Conservation (phyloP, 371 early-diverging fungal species). For the Mortierella sp. region DNA sequence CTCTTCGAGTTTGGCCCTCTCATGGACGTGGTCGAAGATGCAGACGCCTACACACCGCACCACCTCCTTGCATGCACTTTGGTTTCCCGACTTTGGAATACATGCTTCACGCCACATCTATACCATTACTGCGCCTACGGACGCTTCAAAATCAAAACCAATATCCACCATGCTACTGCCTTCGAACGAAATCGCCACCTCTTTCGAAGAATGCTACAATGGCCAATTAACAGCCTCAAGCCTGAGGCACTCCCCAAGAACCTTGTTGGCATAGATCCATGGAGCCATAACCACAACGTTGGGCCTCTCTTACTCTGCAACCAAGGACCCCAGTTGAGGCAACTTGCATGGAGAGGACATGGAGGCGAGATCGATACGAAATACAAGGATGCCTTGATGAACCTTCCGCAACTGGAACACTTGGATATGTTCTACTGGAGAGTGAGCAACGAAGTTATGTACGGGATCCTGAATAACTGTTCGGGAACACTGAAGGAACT, state of each 20-base stretch:
- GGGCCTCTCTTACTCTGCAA: background rate
- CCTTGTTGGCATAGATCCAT: background rate
- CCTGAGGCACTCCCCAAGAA: background rate
- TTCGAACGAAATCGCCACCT: background rate
- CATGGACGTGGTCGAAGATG: too few species aligned
- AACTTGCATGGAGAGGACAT: background rate
- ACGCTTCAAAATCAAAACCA: too few species aligned
- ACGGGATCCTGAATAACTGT: background rate
- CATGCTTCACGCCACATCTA: too few species aligned
- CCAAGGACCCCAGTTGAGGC: background rate
- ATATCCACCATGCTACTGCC: background rate
- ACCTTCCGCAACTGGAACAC: background rate
- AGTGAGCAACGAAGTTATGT: background rate
- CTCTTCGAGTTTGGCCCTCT: too few species aligned
- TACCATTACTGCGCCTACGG: too few species aligned
- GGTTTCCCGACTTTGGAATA: too few species aligned
- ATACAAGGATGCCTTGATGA: background rate
- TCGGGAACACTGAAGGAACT: background rate
- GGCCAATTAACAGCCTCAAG: background rate
- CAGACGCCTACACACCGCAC: too few species aligned
- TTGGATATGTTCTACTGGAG: background rate
- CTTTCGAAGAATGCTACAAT: background rate
- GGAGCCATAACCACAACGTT: background rate
- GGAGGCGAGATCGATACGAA: background rate
- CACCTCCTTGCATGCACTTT: too few species aligned